Evolutionary conservation across 2,329 filamentous ascomycete genomes (phyloP), one percentile per base, ranked within the genome.

Genomic region (Exophiala viscosa): DNA sequence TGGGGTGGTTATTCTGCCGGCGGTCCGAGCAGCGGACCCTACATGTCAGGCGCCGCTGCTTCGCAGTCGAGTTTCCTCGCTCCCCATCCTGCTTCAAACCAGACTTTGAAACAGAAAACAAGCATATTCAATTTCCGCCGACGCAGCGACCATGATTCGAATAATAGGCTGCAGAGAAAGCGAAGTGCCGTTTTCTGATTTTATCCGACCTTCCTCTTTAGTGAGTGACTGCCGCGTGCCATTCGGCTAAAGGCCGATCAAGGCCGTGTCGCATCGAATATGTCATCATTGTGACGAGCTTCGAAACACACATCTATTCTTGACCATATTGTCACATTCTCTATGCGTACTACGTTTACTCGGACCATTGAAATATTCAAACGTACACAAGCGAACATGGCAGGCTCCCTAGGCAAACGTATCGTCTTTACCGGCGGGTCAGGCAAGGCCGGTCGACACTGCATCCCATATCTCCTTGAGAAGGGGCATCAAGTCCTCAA

Each of bases 341-440:
- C 32, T 3, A 6, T 41, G 41, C 7, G 18, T 23, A 17, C 8
- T 32, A 10, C 34, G 31, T 13, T 18, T 14, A 4, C n/a, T 15
- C 9, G 14, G 18, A n/a, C 7, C 14, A 18, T 11, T 20, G 14
- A 14, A 34, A 23, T 36, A 44, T 44, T 35, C 48, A 28, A 28
- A 28, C 23, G 23, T 28, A 28, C 23, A 28, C 23, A 28, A 28
- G 23, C 23, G 23, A 48, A 18, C 38, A 60, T 60, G 57, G 52
- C 57, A 32, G 31, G 54, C 2, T 36, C 51, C 13, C 23, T 50
- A 3, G 64, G 64, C 11, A 70, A 74, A 60, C 69, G 72, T 32
- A 73, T 77, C 55, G 73, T 81, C 43, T 74, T 81, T 58, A 81
- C 79, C 0, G 79, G 79, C 23, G 79, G 79, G 54, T 76, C 73